Evolutionary conservation across 176 grass and related monocot genomes (phyloP), one percentile per base, ranked within the genome.

Genomic region (Urochloa ruziziensis): DNA sequence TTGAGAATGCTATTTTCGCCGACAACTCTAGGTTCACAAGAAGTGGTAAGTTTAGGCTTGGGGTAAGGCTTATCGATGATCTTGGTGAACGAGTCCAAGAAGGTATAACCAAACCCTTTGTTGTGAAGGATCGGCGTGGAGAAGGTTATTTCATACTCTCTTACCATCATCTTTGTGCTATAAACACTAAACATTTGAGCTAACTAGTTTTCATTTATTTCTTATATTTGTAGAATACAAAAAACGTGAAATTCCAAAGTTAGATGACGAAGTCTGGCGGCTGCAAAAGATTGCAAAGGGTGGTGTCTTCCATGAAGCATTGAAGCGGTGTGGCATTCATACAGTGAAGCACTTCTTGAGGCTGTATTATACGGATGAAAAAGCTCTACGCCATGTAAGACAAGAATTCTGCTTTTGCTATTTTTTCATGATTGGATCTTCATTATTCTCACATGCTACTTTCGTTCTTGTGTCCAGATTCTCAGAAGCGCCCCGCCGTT

Each of bases 1-100:
- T 94, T 4, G 0, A 4, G 2, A 46, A 46, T 0, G 78, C 77
- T 37, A 81, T 63, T 36, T 94, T 91, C 42, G 35, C 68, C 0
- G 91, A 94, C 69, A 94, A 91, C 17, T 94, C 91, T 4, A 88
- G 70, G 14, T 91, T 90, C 74, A 82, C 10, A 12, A 86, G 82
- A 44, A 83, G 77, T 34, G 37, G 86, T 0, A 83, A 80, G 69
- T 91, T 91, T 56, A 85, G 78, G 43, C 85, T 94, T 51, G 91
- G 86, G 28, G 88, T 74, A 15, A 91, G 25, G 77, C 29, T 77
- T 86, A 28, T 33, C 57, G 77, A 76, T 0, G 23, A 76, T 62
- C 46, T 74, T 23, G 77, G 73, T 23, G 73, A 83, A 16, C 69
- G 74, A 54, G 32, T 91, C 5, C 75, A 77, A 13, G 85, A 90